Evolutionary conservation across 1,139 yeast species (phyloP).

Genomic region (Hyphopichia burtonii): DNA sequence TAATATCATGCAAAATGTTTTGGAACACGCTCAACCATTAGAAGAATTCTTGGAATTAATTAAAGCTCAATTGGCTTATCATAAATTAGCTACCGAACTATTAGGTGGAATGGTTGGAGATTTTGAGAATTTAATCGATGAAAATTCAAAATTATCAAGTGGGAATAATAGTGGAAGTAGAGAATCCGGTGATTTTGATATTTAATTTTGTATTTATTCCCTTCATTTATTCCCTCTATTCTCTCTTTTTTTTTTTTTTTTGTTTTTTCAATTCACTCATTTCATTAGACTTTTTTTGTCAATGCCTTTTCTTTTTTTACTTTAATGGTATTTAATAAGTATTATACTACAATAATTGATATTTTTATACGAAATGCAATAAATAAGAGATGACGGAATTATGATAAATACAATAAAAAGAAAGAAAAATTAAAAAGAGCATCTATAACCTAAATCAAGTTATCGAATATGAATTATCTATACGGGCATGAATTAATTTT

Average conservation of each 20-base stretch:
- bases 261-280: background rate
- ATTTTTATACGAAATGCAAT: constrained; percentile 1
- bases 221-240: background rate
- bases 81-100: constrained; percentile 71
- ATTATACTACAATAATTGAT: constrained; percentile 3
- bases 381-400: background rate
- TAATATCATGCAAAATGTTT: constrained; percentile 77
- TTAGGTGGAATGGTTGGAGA: constrained; percentile 67
- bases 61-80: constrained; percentile 81
- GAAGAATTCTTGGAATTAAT: constrained; percentile 68
- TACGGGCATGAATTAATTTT: constrained; percentile 3
- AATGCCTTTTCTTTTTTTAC: background rate
- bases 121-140: constrained; percentile 61
- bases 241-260: background rate
- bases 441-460: too few species aligned
- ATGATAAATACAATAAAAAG: background rate
- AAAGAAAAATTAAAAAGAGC: too few species aligned
- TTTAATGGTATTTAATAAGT: constrained; percentile 1
- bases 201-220: constrained; percentile 16
- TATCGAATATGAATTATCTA: too few species aligned
- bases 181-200: constrained; percentile 41
- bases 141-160: constrained; percentile 24
- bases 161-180: constrained; percentile 26
- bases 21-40: constrained; percentile 71
- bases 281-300: background rate